Percentiles rank a stretch among this genome's conserved stretches.
phyloP scores from a whole-genome alignment of 1,139 yeast genomes.

The Hemisphaericaspora xylofermentans region DNA sequence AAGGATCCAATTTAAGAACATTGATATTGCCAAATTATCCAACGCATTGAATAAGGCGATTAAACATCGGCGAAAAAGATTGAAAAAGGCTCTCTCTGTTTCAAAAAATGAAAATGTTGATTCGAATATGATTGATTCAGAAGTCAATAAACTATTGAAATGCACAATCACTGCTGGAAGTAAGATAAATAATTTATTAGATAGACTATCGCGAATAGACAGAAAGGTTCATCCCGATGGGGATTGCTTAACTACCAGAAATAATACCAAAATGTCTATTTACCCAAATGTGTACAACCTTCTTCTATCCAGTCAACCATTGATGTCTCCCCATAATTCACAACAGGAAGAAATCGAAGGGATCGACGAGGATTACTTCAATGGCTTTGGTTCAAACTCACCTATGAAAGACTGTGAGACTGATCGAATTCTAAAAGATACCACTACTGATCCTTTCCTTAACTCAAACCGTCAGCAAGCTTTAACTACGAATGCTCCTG shows the following conservation, averaged over 20 bases:
- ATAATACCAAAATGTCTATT: slow-evolving; percentile 3
- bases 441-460: no score
- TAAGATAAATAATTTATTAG: slow-evolving; percentile 14
- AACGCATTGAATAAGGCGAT: slow-evolving; percentile 22
- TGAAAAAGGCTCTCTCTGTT: slow-evolving; percentile 15
- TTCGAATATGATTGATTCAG: slow-evolving; percentile 14
- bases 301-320: neutral
- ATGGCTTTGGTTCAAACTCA: neutral
- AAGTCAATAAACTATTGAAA: slow-evolving; percentile 17
- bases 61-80: slow-evolving; percentile 18
- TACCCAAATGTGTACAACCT: slow-evolving; percentile 13
- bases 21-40: slow-evolving; percentile 31
- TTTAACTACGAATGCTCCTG: no score
- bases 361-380: slow-evolving; percentile 7
- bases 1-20: slow-evolving; percentile 36
- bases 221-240: slow-evolving; percentile 7
- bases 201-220: slow-evolving; percentile 11
- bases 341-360: neutral
- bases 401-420: neutral
- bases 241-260: slow-evolving; percentile 4
- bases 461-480: no score
- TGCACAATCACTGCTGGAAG: slow-evolving; percentile 14
- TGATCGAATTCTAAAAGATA: no score
- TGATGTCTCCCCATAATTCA: neutral
- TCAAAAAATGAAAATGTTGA: slow-evolving; percentile 8